Conservation (phyloP, 176 grass and related monocot genomes). For the Carex cristatella region DNA sequence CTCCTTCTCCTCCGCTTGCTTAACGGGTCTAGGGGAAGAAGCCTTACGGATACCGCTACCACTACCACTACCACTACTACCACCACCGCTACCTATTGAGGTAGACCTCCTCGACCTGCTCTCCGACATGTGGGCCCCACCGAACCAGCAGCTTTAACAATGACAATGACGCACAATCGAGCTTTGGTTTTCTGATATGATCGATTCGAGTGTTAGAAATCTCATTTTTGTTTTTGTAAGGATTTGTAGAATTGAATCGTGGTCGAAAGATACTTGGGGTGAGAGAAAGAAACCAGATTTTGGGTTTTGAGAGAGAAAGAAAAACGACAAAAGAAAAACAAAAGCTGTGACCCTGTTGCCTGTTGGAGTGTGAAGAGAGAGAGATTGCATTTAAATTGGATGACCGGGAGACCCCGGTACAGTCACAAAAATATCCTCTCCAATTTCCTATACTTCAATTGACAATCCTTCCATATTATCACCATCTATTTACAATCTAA, state of each 20-base stretch:
- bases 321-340: conserved; percentile 12
- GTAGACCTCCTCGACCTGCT: conserved; percentile 9
- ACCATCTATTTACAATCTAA: not conserved
- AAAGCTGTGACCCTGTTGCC: conserved; percentile 6
- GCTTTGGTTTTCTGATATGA: not conserved
- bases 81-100: not conserved
- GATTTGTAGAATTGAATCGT: not conserved
- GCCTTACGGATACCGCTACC: not conserved
- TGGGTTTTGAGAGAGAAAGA: conserved; percentile 4
- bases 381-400: conserved; percentile 19
- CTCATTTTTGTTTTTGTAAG: not conserved
- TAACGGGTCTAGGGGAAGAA: not conserved
- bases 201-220: not conserved
- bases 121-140: conserved; percentile 10
- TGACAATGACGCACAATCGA: conserved; percentile 3
- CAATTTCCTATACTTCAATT: not conserved
- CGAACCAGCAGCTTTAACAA: not conserved
- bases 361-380: not conserved
- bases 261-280: not conserved
- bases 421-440: not conserved
- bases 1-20: conserved; percentile 2
- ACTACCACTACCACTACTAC: not conserved
- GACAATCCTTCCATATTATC: not conserved
- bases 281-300: not conserved
- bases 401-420: not conserved